phyloP scores from a whole-genome alignment of 495 filamentous ascomycete species.

The Aspergillus panamensis region DNA sequence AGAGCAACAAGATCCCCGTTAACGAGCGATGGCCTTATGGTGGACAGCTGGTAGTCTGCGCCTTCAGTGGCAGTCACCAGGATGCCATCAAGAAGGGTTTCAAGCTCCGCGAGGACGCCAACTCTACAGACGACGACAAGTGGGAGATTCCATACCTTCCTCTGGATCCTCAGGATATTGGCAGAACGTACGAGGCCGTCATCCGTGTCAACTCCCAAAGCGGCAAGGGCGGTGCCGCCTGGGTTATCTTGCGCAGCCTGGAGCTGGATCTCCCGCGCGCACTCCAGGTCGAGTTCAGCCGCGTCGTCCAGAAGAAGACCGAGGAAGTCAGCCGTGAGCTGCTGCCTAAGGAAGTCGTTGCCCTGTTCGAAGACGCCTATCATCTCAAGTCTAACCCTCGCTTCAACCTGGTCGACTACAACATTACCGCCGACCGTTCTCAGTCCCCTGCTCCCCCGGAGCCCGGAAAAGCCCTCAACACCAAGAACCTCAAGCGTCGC shows the following conservation, averaged over 20 bases:
- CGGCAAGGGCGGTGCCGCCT: slow-evolving; percentile 93
- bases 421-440: slow-evolving; percentile 81
- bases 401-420: slow-evolving; percentile 89
- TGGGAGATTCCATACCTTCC: slow-evolving; percentile 88
- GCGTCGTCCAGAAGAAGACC: slow-evolving; percentile 75
- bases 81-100: slow-evolving; percentile 99
- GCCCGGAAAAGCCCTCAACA: slow-evolving; percentile 66
- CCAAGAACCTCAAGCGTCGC: slow-evolving; percentile 70
- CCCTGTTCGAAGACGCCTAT: slow-evolving; percentile 84
- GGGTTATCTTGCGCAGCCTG: slow-evolving; percentile 84
- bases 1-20: slow-evolving; percentile 91
- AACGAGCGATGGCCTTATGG: slow-evolving; percentile 87
- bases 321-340: slow-evolving; percentile 78
- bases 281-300: slow-evolving; percentile 86
- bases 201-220: slow-evolving; percentile 97
- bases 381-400: slow-evolving; percentile 75
- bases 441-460: slow-evolving; percentile 67
- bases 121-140: slow-evolving; percentile 55
- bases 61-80: slow-evolving; percentile 90
- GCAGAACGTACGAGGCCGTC: slow-evolving; percentile 92
- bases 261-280: slow-evolving; percentile 92
- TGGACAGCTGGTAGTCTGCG: slow-evolving; percentile 81
- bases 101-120: slow-evolving; percentile 59
- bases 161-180: slow-evolving; percentile 89
- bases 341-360: slow-evolving; percentile 73